phyloP scores from a whole-genome alignment of 78 protist species.

The Chrysochromulina parva region DNA sequence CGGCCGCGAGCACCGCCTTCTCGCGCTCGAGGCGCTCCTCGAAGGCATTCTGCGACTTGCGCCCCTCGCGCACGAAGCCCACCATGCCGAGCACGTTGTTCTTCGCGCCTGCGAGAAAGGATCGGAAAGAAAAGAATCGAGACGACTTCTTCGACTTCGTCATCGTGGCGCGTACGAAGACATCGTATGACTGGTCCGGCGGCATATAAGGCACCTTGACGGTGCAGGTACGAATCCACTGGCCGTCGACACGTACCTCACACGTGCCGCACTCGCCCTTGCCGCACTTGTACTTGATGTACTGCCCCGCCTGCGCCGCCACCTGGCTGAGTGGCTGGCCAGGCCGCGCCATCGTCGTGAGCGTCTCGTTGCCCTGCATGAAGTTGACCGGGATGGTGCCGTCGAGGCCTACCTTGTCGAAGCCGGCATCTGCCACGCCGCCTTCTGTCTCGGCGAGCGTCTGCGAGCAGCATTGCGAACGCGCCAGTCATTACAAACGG shows the following conservation, averaged over 20 bases:
- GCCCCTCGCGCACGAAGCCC: slow-evolving; percentile 25
- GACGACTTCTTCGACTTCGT: background rate
- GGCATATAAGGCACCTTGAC: background rate
- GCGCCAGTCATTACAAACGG: too few relatives aligned
- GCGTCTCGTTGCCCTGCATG: background rate
- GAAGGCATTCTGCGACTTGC: background rate
- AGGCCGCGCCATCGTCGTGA: background rate
- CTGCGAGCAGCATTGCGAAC: background rate
- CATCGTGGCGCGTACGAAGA: background rate
- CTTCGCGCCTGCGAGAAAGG: background rate
- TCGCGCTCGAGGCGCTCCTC: too few relatives aligned
- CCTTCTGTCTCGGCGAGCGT: background rate
- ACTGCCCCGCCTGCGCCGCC: slow-evolving; percentile 24
- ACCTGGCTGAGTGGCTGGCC: background rate
- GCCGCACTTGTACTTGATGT: slow-evolving; percentile 30
- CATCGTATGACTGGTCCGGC: background rate
- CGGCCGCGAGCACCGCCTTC: too few relatives aligned
- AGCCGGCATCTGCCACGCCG: background rate
- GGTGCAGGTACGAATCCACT: slow-evolving; percentile 22
- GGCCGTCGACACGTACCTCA: slow-evolving; percentile 23
- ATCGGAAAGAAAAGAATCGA: slow-evolving; percentile 9
- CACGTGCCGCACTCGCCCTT: slow-evolving; percentile 39
- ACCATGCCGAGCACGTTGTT: slow-evolving; percentile 27
- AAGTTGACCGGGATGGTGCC: background rate
- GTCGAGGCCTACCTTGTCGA: background rate